Base-by-base conservation (phyloP, 176 grass and related monocot species). In the Melocanna baccifera region DNA sequence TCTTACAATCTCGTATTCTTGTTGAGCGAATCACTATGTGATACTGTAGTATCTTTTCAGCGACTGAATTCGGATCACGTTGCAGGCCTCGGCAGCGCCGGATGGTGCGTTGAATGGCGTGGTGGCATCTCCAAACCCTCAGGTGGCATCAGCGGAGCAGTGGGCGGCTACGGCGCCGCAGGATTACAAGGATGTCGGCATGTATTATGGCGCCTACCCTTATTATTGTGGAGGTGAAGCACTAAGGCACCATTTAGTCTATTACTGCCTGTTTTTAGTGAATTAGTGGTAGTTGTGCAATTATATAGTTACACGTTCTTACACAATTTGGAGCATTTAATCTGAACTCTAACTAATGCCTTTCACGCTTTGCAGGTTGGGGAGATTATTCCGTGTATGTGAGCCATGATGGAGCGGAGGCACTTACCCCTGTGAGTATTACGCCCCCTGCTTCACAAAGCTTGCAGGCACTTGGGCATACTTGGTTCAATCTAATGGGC, bases 141-240 rank as follows among this genome's bases (percentile, higher is more conserved):
- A 78, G 65, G 55, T 22, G n/a, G 19, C 81, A 2, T 71, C 81
- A 12, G 20, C 77, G 0, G 88, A 87, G 30, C 86, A 64, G 37
- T 89, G 88, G 84, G 23, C 85, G 1, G 65, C 88, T 41, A 86
- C 83, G 77, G 6, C 67, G 52, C 84, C 45, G 67, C 84, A 93
- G 73, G 91, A 89, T 20, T 86, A 84, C 72, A 76, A 67, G 23
- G 89, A 93, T 26, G 53, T 67, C 14, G 65, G 57, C 86, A 87
- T 87, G 77, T 93, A 91, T 64, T 93, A 89, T 29, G 81, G 77
- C 41, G 84, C 80, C 30, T 96, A 96, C 73, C 77, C 86, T 71
- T 91, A 89, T n/a, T 96, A 91, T 55, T 91, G 79, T 52, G 94
- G 91, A 85, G 88, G 91, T 96, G 65, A 85, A 25, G 16, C 73